These are phyloP conservation scores for Neoboletus brunneissimus DNA, from an alignment of 768 basidiomycete genomes.

Conservation along the genomic window DNA sequence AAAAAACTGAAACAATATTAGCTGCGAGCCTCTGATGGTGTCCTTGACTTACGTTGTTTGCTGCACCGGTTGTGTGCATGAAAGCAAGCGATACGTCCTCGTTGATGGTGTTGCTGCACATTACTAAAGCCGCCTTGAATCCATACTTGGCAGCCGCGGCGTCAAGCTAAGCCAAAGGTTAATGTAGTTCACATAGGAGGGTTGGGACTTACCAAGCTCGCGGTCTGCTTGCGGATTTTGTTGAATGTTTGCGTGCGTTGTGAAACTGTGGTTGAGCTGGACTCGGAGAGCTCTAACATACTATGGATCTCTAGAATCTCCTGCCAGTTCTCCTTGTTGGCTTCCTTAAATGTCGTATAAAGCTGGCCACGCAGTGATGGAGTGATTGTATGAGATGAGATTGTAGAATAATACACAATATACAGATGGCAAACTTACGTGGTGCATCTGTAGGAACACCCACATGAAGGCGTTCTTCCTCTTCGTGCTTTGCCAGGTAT, in stretches of 20 bases:
- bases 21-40: too few species aligned
- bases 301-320: slow-evolving; percentile 3
- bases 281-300: background rate
- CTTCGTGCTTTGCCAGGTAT: background rate
- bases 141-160: background rate
- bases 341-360: slow-evolving; percentile 1
- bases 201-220: too few species aligned
- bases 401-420: background rate
- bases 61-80: too few species aligned
- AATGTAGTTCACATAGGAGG: background rate
- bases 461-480: background rate
- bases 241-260: background rate
- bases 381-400: background rate
- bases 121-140: background rate
- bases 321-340: background rate
- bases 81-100: background rate
- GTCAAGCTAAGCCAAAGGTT: background rate
- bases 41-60: background rate
- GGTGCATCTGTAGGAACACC: background rate
- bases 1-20: too few species aligned
- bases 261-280: background rate
- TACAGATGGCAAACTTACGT: background rate
- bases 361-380: background rate
- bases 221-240: background rate
- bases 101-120: background rate